Evolutionary conservation across 2,329 filamentous ascomycete genomes (phyloP), one percentile per base, ranked within the genome.

Genomic region (Thielaviopsis euricoi): DNA sequence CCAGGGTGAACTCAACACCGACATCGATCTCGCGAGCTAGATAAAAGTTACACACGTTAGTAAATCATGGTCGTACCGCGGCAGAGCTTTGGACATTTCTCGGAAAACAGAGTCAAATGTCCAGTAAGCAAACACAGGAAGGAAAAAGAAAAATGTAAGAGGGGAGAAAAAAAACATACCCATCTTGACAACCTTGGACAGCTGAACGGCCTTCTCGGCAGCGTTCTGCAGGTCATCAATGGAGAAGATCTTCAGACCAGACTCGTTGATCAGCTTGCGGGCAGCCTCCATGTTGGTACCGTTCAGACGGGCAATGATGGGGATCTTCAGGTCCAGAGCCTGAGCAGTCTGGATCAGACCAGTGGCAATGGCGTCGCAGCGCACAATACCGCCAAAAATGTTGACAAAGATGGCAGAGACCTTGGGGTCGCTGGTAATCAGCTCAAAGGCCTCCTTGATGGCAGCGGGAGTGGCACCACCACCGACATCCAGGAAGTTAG

Each of bases 381-480:
- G 84, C 66, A 98, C 93, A 66, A 98, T 98, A 76, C 93, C 93
- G 71, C 93, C 93, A 70, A 98, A 98, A 73, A 98, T 98, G 82
- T 98, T 98, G 78, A 98, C 93, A 67, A 98, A 98, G 76, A 98
- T 93, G 68, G 93, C 93, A 55, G 90, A 91, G 64, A 98, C 93
- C 81, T 97, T 97, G 69, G 89, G 83, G 73, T 98, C 93, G 74
- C 86, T 93, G 66, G 93, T 98, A 77, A 98, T 98, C 68, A 98
- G 87, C 73, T 95, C 90, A 70, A 98, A 98, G 64, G 93, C 93
- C 74, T 93, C 86, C 78, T 89, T 88, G 76, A 98, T 98, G 67
- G 93, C 93, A 64, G 90, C 86, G 37, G 93, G 90, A 61, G 93
- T 98, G 65, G 93, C 93, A 78, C 93, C 93, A 71, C 93, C 93